Percentiles rank a stretch among this genome's conserved stretches.
phyloP scores from a whole-genome alignment of 805 yeast species.

The Metschnikowia sp. region DNA sequence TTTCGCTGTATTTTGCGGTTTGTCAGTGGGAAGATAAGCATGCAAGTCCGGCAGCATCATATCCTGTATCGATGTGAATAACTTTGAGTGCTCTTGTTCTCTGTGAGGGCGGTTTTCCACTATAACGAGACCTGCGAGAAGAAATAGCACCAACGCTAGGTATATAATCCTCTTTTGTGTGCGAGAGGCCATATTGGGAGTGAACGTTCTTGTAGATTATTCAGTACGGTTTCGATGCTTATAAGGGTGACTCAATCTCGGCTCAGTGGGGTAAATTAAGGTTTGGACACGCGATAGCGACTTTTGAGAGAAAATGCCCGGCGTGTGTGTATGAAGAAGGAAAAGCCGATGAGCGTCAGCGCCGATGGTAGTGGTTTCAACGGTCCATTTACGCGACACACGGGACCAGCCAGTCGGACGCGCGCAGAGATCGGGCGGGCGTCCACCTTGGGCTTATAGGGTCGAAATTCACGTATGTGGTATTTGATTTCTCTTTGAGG shows the following conservation, averaged over 20 bases:
- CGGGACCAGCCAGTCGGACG: no score
- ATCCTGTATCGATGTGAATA: conserved; percentile 12
- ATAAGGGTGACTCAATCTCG: no score
- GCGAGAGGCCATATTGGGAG: conserved; percentile 13
- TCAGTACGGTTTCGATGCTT: no score
- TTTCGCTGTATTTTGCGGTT: neutral
- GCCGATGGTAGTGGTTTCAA: neutral
- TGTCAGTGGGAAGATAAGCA: neutral
- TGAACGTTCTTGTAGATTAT: no score
- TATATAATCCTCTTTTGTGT: conserved; percentile 9
- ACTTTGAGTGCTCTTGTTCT: conserved; percentile 5
- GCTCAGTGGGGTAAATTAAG: no score
- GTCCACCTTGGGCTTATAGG: no score
- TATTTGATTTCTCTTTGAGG: no score
- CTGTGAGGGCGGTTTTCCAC: conserved; percentile 16
- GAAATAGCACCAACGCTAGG: conserved; percentile 11
- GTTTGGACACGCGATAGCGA: no score
- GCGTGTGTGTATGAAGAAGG: neutral
- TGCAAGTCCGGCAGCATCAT: conserved; percentile 6
- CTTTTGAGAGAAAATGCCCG: neutral
- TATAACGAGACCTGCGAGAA: conserved; percentile 16
- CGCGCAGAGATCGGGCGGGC: no score
- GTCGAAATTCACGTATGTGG: no score
- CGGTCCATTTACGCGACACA: no score
- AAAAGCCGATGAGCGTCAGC: neutral